Percentiles rank a stretch among this genome's conserved stretches.
Conservation (phyloP, 768 basidiomycete species). For the Suillus decipiens region DNA sequence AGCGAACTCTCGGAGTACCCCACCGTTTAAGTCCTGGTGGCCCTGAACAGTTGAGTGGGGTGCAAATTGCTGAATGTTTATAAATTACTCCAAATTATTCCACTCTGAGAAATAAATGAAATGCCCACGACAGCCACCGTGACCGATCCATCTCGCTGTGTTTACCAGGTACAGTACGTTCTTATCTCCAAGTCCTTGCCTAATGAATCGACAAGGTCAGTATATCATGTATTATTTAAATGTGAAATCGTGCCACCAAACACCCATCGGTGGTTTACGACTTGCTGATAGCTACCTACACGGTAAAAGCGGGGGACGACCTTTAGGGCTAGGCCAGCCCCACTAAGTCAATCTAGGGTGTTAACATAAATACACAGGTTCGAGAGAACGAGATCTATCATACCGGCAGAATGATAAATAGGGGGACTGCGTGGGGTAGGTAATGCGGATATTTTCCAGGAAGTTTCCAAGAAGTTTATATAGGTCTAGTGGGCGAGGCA, state of each 20-base stretch:
- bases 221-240: background rate
- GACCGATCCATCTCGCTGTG: conserved; percentile 57
- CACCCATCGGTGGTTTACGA: conserved; percentile 43
- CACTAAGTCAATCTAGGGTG: conserved; percentile 35
- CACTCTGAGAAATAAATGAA: background rate
- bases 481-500: conserved; percentile 40
- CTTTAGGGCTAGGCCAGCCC: conserved; percentile 58
- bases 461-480: conserved; percentile 47
- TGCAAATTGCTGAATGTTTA: conserved; percentile 43
- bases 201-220: conserved; percentile 15
- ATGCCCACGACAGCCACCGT: conserved; percentile 42
- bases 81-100: background rate
- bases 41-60: conserved; percentile 43
- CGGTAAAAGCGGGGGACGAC: conserved; percentile 48
- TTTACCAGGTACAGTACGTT: conserved; percentile 51
- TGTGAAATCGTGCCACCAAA: background rate
- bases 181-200: conserved; percentile 44
- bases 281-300: conserved; percentile 44
- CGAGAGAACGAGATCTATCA: conserved; percentile 16
- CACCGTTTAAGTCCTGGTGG: conserved; percentile 45
- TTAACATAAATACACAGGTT: background rate
- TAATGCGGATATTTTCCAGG: conserved; percentile 42
- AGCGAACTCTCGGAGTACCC: conserved; percentile 47
- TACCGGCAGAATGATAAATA: conserved; percentile 58
- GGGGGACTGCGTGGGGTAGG: conserved; percentile 44